phyloP scores from a whole-genome alignment of 1,139 yeast genomes.

The Sugiyamaella castrensis region DNA sequence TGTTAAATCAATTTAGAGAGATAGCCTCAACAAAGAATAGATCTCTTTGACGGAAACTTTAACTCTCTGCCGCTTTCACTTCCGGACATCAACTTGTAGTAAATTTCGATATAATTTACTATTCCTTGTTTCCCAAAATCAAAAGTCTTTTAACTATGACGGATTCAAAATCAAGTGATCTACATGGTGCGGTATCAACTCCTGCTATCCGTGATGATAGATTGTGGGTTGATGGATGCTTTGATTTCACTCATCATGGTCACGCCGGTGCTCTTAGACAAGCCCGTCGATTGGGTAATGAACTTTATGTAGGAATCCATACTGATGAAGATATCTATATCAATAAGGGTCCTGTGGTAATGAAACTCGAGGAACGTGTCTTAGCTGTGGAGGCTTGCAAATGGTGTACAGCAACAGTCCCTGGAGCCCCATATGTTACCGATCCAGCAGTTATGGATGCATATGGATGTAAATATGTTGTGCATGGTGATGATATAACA shows the following conservation, averaged over 20 bases:
- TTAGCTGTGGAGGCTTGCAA: conserved; percentile 85
- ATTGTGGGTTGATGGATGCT: conserved; percentile 95
- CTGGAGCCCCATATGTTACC: conserved; percentile 93
- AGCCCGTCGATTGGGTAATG: conserved; percentile 75
- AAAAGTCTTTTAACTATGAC: no score
- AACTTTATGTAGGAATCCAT: conserved; percentile 84
- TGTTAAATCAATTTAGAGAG: no score
- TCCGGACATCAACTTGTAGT: no score
- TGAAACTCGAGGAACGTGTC: conserved; percentile 75
- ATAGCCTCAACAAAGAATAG: no score
- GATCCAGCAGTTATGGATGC: conserved; percentile 75
- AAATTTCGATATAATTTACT: no score
- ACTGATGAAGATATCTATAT: conserved; percentile 77
- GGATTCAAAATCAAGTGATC: no score
- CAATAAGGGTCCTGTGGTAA: conserved; percentile 93
- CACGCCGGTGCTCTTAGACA: conserved; percentile 97
- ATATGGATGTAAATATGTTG: conserved; percentile 78
- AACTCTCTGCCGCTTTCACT: no score
- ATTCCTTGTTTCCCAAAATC: no score
- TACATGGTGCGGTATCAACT: background rate
- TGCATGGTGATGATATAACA: conserved; percentile 97
- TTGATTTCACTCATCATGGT: conserved; percentile 97
- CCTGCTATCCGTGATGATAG: conserved; percentile 25
- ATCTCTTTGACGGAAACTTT: no score
- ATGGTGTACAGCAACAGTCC: conserved; percentile 75